Percentiles rank a stretch among this genome's conserved stretches.
These are phyloP conservation scores for Noccaea caerulescens DNA, from an alignment of 345 rosid genomes.

Conservation along the genomic window DNA sequence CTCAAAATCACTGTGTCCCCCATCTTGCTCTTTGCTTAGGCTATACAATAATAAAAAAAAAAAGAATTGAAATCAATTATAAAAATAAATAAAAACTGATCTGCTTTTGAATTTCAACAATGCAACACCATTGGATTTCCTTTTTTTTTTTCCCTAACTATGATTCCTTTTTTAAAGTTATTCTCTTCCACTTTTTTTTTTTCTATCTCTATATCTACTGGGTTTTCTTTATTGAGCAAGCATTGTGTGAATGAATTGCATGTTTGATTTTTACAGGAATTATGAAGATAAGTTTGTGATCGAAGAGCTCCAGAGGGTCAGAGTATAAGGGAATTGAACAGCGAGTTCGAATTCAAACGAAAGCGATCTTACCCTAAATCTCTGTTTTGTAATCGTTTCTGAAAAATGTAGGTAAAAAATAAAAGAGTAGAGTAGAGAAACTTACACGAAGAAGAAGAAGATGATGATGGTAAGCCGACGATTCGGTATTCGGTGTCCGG, in stretches of 20 bases:
- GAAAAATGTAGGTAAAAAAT: slow-evolving; percentile 3
- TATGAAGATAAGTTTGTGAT: slow-evolving; percentile 1
- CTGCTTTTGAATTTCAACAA: slow-evolving; percentile 25
- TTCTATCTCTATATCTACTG: too few species aligned
- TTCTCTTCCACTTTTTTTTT: not conserved
- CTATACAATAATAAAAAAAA: not conserved
- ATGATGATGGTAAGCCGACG: slow-evolving; percentile 1
- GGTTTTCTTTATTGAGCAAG: not conserved
- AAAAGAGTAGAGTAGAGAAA: not conserved
- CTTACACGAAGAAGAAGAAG: slow-evolving; percentile 27
- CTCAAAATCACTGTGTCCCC: slow-evolving; percentile 45
- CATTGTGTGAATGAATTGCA: slow-evolving; percentile 30
- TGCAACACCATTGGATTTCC: slow-evolving; percentile 6
- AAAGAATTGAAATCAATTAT: not conserved
- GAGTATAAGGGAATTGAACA: not conserved
- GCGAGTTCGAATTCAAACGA: slow-evolving; percentile 12
- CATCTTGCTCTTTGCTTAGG: slow-evolving; percentile 32
- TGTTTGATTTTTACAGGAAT: slow-evolving; percentile 17
- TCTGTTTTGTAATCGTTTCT: not conserved
- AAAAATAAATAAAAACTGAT: not conserved
- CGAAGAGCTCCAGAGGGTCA: not conserved
- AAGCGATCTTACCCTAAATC: slow-evolving; percentile 16
- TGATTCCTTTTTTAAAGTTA: slow-evolving; percentile 18
- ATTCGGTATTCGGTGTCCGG: slow-evolving; percentile 18
- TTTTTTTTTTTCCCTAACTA: not conserved